Evolutionary conservation across 208 protist species (phyloP).

Genomic region (Leptomonas pyrrhocoris): DNA sequence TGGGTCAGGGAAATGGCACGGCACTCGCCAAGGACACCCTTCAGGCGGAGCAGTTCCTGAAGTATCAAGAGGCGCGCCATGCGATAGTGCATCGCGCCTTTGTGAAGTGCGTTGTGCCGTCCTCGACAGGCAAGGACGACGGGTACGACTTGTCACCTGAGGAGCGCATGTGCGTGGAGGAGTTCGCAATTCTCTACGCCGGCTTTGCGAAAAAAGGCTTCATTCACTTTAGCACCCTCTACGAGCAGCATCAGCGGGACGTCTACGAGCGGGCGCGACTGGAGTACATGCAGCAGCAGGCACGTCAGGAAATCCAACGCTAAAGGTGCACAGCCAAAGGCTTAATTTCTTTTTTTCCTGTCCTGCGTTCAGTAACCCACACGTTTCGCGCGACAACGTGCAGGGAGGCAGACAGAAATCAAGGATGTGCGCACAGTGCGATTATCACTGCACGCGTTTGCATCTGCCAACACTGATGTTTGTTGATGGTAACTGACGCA

Average conservation of each 20-base stretch:
- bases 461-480: too few relatives aligned
- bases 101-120: slow-evolving; percentile 75
- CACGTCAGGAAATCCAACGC: slow-evolving; percentile 59
- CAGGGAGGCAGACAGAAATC: too few relatives aligned
- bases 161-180: slow-evolving; percentile 77
- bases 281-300: slow-evolving; percentile 69
- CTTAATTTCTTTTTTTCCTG: too few relatives aligned
- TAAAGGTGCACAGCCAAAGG: neutral
- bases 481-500: too few relatives aligned
- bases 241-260: slow-evolving; percentile 77
- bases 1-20: slow-evolving; percentile 72
- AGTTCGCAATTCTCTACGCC: slow-evolving; percentile 83
- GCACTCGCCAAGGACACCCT: slow-evolving; percentile 71
- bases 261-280: slow-evolving; percentile 65
- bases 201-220: slow-evolving; percentile 65
- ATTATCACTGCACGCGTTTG: too few relatives aligned
- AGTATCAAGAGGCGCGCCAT: slow-evolving; percentile 67
- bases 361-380: too few relatives aligned
- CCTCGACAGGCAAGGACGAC: slow-evolving; percentile 49
- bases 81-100: slow-evolving; percentile 65
- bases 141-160: slow-evolving; percentile 53
- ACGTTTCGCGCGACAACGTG: too few relatives aligned
- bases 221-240: slow-evolving; percentile 67
- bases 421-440: too few relatives aligned
- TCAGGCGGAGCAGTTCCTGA: slow-evolving; percentile 70